These are phyloP conservation scores for Malus sieversii DNA, from an alignment of 306 rosid genomes.

Conservation along the genomic window DNA sequence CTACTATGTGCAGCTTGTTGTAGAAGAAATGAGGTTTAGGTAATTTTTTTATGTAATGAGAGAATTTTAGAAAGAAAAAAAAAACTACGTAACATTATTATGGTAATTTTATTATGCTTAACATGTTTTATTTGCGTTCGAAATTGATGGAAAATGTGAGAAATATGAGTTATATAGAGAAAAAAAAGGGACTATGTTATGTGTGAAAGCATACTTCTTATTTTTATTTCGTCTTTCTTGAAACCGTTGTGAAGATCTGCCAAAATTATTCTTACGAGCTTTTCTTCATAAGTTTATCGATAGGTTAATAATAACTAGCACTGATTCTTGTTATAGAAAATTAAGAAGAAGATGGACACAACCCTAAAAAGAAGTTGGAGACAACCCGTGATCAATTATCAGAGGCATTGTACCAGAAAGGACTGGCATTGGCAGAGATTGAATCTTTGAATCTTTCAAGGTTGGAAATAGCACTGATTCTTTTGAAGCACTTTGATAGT, in stretches of 20 bases:
- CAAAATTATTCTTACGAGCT: not conserved
- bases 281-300: not conserved
- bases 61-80: too few relatives aligned
- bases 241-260: not conserved
- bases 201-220: not conserved
- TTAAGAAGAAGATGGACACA: conserved; percentile 72
- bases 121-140: too few relatives aligned
- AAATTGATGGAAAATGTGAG: too few relatives aligned
- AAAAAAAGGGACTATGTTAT: not conserved
- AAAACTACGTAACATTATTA: too few relatives aligned
- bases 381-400: conserved; percentile 71
- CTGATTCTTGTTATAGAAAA: conserved; percentile 29
- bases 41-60: too few relatives aligned
- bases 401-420: conserved; percentile 87
- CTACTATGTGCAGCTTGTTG: conserved; percentile 83
- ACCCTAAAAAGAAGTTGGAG: conserved; percentile 72
- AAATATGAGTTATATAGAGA: too few relatives aligned
- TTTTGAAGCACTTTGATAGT: conserved; percentile 5
- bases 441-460: conserved; percentile 42
- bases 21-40: conserved; percentile 67
- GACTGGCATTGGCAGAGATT: conserved; percentile 67
- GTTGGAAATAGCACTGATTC: conserved; percentile 31
- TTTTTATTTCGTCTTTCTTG: not conserved
- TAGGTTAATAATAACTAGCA: not conserved
- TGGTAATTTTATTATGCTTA: too few relatives aligned